Evolutionary conservation across 1,284 basidiomycete species (phyloP).

Genomic region (Pascua guehoae): DNA sequence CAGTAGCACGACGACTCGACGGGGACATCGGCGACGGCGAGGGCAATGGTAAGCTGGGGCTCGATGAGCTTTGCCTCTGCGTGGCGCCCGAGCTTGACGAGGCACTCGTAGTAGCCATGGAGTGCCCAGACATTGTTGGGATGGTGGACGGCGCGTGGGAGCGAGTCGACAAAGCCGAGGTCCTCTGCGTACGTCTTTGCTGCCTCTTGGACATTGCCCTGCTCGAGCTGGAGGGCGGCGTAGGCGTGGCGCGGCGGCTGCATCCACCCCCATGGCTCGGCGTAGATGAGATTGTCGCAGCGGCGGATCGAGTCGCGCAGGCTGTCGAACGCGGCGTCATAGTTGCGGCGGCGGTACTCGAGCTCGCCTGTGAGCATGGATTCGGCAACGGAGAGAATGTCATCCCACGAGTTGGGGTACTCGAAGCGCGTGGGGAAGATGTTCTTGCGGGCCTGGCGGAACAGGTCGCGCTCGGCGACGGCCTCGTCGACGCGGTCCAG

Average conservation of each 20-base stretch:
- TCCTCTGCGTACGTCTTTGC: slow-evolving; percentile 35
- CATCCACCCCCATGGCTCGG: slow-evolving; percentile 46
- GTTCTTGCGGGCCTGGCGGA: slow-evolving; percentile 16
- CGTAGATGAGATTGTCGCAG: slow-evolving; percentile 36
- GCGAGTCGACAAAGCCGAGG: slow-evolving; percentile 30
- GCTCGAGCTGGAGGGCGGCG: slow-evolving; percentile 40
- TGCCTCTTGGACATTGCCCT: slow-evolving; percentile 33
- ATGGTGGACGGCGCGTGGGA: slow-evolving; percentile 38
- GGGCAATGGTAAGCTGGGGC: slow-evolving; percentile 30
- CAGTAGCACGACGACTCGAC: slow-evolving; percentile 39
- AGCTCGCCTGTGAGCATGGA: slow-evolving; percentile 42
- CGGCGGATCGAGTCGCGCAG: slow-evolving; percentile 30
- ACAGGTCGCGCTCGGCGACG: slow-evolving; percentile 17
- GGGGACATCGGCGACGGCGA: slow-evolving; percentile 36
- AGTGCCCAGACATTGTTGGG: slow-evolving; percentile 47
- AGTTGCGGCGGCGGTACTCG: slow-evolving; percentile 34
- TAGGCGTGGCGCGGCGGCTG: slow-evolving; percentile 43
- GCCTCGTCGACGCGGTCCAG: slow-evolving; percentile 23
- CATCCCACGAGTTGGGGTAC: slow-evolving; percentile 33
- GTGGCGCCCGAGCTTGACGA: slow-evolving; percentile 27
- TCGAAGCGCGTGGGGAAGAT: slow-evolving; percentile 25
- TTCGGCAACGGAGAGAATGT: slow-evolving; percentile 34
- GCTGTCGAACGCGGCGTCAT: slow-evolving; percentile 29
- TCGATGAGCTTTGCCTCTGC: slow-evolving; percentile 30
- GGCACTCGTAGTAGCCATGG: slow-evolving; percentile 43